phyloP scores from a whole-genome alignment of 495 filamentous ascomycete species.

The Penicillium alfredii region DNA sequence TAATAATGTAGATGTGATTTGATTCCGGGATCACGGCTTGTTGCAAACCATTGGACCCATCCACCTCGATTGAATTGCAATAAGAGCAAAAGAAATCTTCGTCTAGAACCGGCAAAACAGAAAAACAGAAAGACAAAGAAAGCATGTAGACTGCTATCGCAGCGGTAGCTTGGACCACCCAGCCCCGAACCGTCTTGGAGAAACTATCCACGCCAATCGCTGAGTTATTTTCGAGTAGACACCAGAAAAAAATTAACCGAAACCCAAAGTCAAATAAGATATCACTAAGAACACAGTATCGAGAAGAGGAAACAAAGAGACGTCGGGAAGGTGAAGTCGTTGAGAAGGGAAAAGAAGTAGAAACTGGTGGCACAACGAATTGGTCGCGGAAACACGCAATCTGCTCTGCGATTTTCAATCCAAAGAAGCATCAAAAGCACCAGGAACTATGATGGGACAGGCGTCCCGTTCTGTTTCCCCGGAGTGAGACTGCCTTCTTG shows the following conservation, averaged over 20 bases:
- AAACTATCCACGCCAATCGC: slow-evolving; percentile 22
- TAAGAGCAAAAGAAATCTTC: slow-evolving; percentile 12
- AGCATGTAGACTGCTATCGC: slow-evolving; percentile 11
- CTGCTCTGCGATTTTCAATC: too few species aligned
- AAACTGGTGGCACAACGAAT: too few species aligned
- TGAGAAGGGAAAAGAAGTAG: too few species aligned
- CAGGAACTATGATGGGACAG: slow-evolving; percentile 26
- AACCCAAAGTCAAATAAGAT: too few species aligned
- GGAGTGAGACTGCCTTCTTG: slow-evolving; percentile 39
- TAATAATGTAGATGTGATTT: slow-evolving; percentile 4
- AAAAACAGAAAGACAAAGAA: slow-evolving; percentile 7
- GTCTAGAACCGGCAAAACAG: slow-evolving; percentile 14
- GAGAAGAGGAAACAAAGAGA: too few species aligned
- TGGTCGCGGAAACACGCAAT: too few species aligned
- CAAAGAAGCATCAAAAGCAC: slow-evolving; percentile 3
- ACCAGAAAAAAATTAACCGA: slow-evolving; percentile 10
- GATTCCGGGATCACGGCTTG: too few species aligned
- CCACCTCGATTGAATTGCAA: slow-evolving; percentile 9
- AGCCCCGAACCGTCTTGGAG: slow-evolving; percentile 8
- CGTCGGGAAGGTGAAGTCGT: too few species aligned
- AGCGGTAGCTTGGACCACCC: slow-evolving; percentile 12
- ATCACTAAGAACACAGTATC: too few species aligned
- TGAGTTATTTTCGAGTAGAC: slow-evolving; percentile 10
- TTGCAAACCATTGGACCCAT: too few species aligned
- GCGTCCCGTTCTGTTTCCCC: slow-evolving; percentile 40